Base-by-base conservation (phyloP, 495 filamentous ascomycete genomes). In the Staphylotrichum longicolle region DNA sequence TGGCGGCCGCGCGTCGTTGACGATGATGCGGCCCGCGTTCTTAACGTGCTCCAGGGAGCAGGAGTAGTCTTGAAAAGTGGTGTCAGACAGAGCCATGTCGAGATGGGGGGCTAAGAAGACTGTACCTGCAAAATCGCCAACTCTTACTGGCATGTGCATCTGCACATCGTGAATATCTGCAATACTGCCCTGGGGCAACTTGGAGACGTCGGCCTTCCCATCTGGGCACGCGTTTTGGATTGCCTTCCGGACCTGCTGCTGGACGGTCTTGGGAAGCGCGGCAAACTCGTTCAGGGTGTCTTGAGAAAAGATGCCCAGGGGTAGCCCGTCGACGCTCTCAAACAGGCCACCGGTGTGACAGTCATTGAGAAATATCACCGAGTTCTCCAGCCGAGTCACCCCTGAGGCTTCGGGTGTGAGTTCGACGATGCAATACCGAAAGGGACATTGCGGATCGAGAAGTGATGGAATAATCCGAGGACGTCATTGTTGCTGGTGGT, bases 11-110 rank as follows among this genome's bases (percentile, higher is more conserved):
- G 39, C 53, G n/a, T 56, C 53, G 53, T 56, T 56, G 39, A 56
- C 34, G 30, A 56, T 45, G 53, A 56, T 56, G 27, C 53, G 53
- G 9, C 53, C 53, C 5, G 53, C 53, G n/a, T 56, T 56, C 15
- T 56, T 44, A 40, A 42, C 53, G 27, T 56, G 53, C 2, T n/a
- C 27, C 2, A 56, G 40, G 12, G 53, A 56, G 41, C 53, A 56
- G 4, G 53, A 56, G 40, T 45, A 56, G 40, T 56, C 53, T 39
- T 56, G 37, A 3, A 2, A 14, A n/a, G 10, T 30, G 37, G 20
- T 39, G 20, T 27, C 20, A 27, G 20, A 27, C 20, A 27, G 20
- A 27, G 20, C 20, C 20, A 27, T 10, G 14, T 30, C 6, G 3
- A 20, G 34, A 32, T n/a, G 35, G 0, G 35, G 34, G n/a, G 14